A percentile compares a stretch with the other conserved stretches of the same genome.
phyloP scores from a whole-genome alignment of 2,329 filamentous ascomycete species.

The Fusarium sarcochroum region DNA sequence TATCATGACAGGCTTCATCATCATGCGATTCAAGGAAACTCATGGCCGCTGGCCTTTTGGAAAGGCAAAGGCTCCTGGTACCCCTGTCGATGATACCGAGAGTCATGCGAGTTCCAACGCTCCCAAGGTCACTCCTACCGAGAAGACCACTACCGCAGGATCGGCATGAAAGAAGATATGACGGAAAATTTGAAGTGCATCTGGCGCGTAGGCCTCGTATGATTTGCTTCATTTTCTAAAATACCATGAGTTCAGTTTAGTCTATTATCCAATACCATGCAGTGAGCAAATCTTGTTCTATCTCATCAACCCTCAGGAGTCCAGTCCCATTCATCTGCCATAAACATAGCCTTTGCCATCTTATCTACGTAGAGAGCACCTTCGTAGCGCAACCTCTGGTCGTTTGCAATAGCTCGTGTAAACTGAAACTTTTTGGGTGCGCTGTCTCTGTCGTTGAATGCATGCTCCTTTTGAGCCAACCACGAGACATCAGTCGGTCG shows the following conservation, averaged over 20 bases:
- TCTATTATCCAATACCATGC: slow-evolving; percentile 35
- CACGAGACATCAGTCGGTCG: slow-evolving; percentile 59
- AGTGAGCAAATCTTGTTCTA: slow-evolving; percentile 30
- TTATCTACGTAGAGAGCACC: slow-evolving; percentile 65
- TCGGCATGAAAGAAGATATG: background rate
- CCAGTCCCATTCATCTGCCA: slow-evolving; percentile 72
- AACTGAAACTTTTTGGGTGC: slow-evolving; percentile 59
- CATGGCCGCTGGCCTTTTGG: slow-evolving; percentile 65
- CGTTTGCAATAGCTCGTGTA: slow-evolving; percentile 64
- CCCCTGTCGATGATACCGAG: slow-evolving; percentile 44
- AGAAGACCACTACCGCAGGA: slow-evolving; percentile 47
- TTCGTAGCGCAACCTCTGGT: slow-evolving; percentile 65
- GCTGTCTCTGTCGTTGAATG: slow-evolving; percentile 30
- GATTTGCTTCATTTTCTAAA: slow-evolving; percentile 26
- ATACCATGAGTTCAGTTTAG: slow-evolving; percentile 37
- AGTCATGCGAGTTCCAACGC: slow-evolving; percentile 45
- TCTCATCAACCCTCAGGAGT: slow-evolving; percentile 61
- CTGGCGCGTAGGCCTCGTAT: slow-evolving; percentile 10
- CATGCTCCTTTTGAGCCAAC: slow-evolving; percentile 47
- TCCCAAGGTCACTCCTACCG: slow-evolving; percentile 45
- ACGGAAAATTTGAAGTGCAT: background rate
- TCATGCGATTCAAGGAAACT: slow-evolving; percentile 76
- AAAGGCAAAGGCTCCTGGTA: slow-evolving; percentile 51
- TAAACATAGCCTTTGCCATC: slow-evolving; percentile 68
- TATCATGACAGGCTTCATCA: slow-evolving; percentile 77